Evolutionary conservation across 73 alveolate genomes (phyloP).

Genomic region (Stentor roeselii): DNA sequence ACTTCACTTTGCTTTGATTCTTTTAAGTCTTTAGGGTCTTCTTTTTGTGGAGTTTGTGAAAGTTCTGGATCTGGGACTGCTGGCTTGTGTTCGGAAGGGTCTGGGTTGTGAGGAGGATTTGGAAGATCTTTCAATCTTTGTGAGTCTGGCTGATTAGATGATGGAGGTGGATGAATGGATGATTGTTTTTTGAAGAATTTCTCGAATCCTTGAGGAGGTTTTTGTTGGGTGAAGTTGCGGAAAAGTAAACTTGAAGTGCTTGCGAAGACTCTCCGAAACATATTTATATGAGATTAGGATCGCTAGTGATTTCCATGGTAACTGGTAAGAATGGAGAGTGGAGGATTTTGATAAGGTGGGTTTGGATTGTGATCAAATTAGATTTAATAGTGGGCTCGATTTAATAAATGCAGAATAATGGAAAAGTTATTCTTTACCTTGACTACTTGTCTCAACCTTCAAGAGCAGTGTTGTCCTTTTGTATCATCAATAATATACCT

Average conservation of each 20-base stretch:
- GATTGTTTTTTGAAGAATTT: conserved; percentile 13
- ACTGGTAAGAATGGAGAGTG: too few relatives aligned
- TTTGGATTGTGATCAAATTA: too few relatives aligned
- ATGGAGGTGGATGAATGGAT: too few relatives aligned
- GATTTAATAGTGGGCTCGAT: too few relatives aligned
- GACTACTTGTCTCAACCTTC: conserved; percentile 48
- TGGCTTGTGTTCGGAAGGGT: not conserved
- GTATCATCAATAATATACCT: conserved; percentile 43
- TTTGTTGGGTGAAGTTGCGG: not conserved
- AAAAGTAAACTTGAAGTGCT: not conserved
- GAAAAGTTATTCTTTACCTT: too few relatives aligned
- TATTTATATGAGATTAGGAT: too few relatives aligned
- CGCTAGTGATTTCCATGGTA: too few relatives aligned
- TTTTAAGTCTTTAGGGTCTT: not conserved
- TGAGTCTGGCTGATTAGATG: too few relatives aligned
- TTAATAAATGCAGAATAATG: too few relatives aligned
- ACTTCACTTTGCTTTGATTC: not conserved
- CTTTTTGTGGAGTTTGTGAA: not conserved
- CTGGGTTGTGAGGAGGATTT: too few relatives aligned
- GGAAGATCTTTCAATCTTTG: too few relatives aligned
- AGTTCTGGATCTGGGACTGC: not conserved
- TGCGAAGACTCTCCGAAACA: not conserved
- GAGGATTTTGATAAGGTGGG: too few relatives aligned
- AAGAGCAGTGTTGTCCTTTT: conserved; percentile 53
- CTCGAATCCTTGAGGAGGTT: conserved; percentile 33